Percentiles rank a stretch among this genome's conserved stretches.
Conservation (phyloP, 495 filamentous ascomycete species). For the Lineolata rhizophorae region DNA sequence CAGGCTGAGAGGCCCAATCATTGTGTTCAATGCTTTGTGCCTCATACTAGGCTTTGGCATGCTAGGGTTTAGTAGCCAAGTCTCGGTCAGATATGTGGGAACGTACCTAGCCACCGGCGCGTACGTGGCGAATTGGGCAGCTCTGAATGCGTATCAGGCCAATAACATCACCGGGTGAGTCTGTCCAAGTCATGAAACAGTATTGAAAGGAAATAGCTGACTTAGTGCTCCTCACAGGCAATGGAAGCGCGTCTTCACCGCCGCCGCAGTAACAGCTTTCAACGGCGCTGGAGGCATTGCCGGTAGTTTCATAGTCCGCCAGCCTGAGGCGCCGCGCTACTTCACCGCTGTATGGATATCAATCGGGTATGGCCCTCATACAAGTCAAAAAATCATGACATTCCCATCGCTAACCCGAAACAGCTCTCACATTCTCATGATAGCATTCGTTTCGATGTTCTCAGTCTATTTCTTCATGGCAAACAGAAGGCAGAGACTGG, state of each 20-base stretch:
- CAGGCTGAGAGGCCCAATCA: constrained; percentile 41
- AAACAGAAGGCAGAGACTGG: constrained; percentile 29
- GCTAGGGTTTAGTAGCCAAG: constrained; percentile 46
- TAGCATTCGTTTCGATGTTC: constrained; percentile 35
- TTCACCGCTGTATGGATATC: constrained; percentile 50
- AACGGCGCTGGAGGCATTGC: constrained; percentile 61
- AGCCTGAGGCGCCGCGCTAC: constrained; percentile 45
- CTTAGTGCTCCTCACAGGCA: constrained; percentile 26
- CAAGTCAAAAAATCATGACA: too few species aligned
- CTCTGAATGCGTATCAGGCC: constrained; percentile 48
- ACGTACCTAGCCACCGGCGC: constrained; percentile 57
- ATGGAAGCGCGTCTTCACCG: constrained; percentile 56
- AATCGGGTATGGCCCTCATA: too few species aligned
- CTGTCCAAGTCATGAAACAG: too few species aligned
- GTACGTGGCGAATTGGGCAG: constrained; percentile 64
- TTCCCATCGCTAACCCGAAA: constrained; percentile 20
- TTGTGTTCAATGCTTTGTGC: constrained; percentile 49
- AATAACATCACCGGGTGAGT: constrained; percentile 38
- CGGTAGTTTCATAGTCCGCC: constrained; percentile 50
- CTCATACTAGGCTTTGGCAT: constrained; percentile 54
- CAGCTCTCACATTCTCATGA: constrained; percentile 43
- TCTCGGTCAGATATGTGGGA: constrained; percentile 49
- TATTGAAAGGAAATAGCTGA: background rate
- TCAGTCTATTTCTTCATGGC: constrained; percentile 36
- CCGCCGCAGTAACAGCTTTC: constrained; percentile 43